These are phyloP conservation scores for Penicillium angulare DNA, from an alignment of 495 filamentous ascomycete species.

Conservation along the genomic window DNA sequence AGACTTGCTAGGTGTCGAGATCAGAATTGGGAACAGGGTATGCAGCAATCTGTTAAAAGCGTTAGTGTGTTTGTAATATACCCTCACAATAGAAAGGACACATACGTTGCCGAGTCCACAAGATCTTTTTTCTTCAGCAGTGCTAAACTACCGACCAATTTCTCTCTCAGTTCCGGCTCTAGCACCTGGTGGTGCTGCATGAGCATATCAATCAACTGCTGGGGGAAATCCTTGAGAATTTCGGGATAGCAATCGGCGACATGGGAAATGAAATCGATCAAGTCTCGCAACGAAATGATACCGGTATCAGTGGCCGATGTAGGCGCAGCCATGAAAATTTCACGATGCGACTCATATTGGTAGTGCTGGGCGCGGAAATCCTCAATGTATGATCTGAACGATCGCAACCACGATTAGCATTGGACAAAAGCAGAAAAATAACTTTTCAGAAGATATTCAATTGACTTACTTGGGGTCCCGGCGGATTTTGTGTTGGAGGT, in stretches of 20 bases:
- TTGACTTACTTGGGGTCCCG: constrained; percentile 70
- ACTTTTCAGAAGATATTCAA: neutral
- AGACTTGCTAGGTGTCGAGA: constrained; percentile 81
- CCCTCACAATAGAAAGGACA: neutral
- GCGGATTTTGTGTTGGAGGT: constrained; percentile 84
- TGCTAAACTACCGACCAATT: constrained; percentile 88
- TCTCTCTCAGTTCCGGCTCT: constrained; percentile 81
- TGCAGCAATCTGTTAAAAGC: constrained; percentile 60
- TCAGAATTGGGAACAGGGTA: constrained; percentile 88
- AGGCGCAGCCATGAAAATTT: constrained; percentile 85
- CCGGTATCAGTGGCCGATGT: constrained; percentile 71
- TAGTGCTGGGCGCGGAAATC: constrained; percentile 87
- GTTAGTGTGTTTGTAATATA: constrained; percentile 9
- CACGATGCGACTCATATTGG: constrained; percentile 85
- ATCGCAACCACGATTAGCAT: constrained; percentile 1
- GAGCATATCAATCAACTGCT: constrained; percentile 78
- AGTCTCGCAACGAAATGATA: constrained; percentile 74
- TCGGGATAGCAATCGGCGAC: constrained; percentile 90
- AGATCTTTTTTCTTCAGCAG: constrained; percentile 88
- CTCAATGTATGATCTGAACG: constrained; percentile 69
- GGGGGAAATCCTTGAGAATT: constrained; percentile 71
- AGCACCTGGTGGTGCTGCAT: constrained; percentile 76
- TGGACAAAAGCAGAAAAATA: constrained; percentile 1
- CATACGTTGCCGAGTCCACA: constrained; percentile 73
- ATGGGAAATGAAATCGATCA: constrained; percentile 88